Evolutionary conservation across 2,329 filamentous ascomycete genomes (phyloP), one percentile per base, ranked within the genome.

Genomic region (Rhynchosporium agropyri): DNA sequence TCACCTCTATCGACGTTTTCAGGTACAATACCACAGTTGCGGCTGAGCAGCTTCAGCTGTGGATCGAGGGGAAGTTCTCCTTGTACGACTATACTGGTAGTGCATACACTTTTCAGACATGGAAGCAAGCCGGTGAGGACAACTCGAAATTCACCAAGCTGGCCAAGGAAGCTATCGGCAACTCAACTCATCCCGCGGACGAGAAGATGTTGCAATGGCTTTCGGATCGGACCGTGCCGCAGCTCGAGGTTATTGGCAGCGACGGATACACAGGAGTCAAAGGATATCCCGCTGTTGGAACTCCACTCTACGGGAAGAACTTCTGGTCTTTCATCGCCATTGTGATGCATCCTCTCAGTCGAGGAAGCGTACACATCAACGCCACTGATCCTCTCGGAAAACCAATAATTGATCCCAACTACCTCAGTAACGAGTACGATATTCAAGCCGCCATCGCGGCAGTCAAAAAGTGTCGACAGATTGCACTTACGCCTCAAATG

Each of bases 291-390:
- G 58, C 63, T 1, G 43, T 49, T 2, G 42, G 51, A 36, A 61
- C 58, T 4, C 31, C 64, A 4, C 60, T 71, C 9, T 69, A 67
- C 42, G 63, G 64, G n/a, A 51, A 61, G 3, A 64, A 61, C 2
- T 68, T 67, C 55, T 68, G 69, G 58, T 61, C 68, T 1, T 74
- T 83, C 57, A 80, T 81, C 58, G 77, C 80, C 0, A 81, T 81
- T 62, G 79, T 85, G 31, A 82, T 83, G 66, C 86, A 79, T 64
- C 76, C 86, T 0, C 82, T 85, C 70, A 83, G 81, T 3, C 80
- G 83, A 0, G 86, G 86, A 0, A 79, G 77, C 45, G 80, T 85
- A 51, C 86, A 88, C 74, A 84, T 87, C 66, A 73, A 73, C 10
- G 75, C 76, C 2, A 60, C 76, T 0, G 73, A 79, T 20, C 69